Conservation (phyloP, 116 monocot genomes). For the Papilionanthe hybrid region DNA sequence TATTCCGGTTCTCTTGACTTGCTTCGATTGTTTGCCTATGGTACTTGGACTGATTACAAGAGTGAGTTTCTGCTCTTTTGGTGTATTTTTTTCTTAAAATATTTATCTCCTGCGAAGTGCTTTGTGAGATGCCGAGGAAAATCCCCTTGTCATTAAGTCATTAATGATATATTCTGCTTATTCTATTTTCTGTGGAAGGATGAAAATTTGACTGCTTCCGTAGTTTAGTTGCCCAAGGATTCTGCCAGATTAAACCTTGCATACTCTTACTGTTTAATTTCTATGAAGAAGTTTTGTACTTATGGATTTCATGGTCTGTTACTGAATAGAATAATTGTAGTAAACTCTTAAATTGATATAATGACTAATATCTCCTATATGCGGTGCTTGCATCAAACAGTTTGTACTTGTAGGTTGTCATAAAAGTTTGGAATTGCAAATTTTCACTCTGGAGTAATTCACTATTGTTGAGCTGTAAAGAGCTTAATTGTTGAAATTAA, state of each 20-base stretch:
- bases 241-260: not conserved
- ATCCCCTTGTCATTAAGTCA: not conserved
- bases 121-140: not conserved
- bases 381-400: no score
- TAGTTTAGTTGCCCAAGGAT: not conserved
- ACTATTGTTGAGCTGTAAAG: no score
- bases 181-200: not conserved
- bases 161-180: not conserved
- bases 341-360: no score
- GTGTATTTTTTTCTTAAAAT: not conserved
- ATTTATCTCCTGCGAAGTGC: not conserved
- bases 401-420: no score
- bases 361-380: no score
- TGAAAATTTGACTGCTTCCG: not conserved
- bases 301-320: not conserved
- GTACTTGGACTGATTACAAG: slow-evolving; percentile 89
- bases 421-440: no score
- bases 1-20: slow-evolving; percentile 51
- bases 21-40: slow-evolving; percentile 94
- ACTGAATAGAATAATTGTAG: not conserved
- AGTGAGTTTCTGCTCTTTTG: slow-evolving; percentile 41
- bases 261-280: not conserved
- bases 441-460: no score
- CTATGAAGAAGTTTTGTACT: not conserved
- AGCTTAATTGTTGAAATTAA: no score